Base-by-base conservation (phyloP, 805 yeast species). In the Nakazawaea sp. region DNA sequence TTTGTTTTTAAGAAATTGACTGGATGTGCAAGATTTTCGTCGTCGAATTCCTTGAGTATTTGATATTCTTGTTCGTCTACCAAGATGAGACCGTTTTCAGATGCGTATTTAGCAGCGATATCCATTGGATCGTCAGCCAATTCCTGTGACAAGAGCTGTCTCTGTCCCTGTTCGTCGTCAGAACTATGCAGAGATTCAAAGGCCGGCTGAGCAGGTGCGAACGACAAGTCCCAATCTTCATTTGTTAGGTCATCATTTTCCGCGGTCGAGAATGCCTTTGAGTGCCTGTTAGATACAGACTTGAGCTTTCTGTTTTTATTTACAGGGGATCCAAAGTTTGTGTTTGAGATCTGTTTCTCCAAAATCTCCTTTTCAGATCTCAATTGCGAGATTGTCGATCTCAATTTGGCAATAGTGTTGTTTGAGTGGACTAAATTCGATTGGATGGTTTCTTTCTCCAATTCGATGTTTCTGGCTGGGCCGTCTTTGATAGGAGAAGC, bases 361-460 rank as follows among this genome's bases (percentile, higher is more conserved):
- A 61, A 45, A n/a, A 60, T 63, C 18, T 57, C 49, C 36, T 64
- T 65, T 31, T 69, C 70, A 9, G 56, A 49, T 44, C 61, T 68
- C 33, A 60, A 55, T 50, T 72, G 75, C 42, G 71, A 51, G 8
- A 75, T 49, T 2, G 68, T 62, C 16, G 65, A 59, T 52, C 82
- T 70, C 43, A 82, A 63, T 47, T 70, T 78, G n/a, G 75, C 59
- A 33, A 83, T 76, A 2, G 77, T 70, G 43, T 69, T 66, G 47
- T 79, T 75, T 4, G 89, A 81, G 55, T 72, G 84, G 13, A 67
- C 64, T 46, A 85, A 64, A 18, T 83, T 78, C 0, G 81, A 69
- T 44, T 70, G 67, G 45, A 82, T 57, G 1, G 88, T 78, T 49
- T 84, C 89, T 2, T 72, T 60, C 49, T 82, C 86, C 30, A 82